A percentile compares a stretch with the other conserved stretches of the same genome.
phyloP scores from a whole-genome alignment of 1,284 basidiomycete species.

The Sphaerobolus stellatus region DNA sequence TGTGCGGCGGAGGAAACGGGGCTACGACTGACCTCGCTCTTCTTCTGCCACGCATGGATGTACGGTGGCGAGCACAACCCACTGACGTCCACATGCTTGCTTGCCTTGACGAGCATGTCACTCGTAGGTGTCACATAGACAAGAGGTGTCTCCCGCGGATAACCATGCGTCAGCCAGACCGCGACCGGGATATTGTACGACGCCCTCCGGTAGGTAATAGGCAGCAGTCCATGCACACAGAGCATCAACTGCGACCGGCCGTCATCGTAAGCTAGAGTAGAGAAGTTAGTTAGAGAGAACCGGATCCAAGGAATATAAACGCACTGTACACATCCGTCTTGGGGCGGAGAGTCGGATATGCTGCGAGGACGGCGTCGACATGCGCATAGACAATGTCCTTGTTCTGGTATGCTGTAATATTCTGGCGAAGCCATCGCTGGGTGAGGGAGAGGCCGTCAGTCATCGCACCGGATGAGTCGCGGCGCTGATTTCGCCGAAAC shows the following conservation, averaged over 20 bases:
- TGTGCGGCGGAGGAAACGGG: conserved; percentile 18
- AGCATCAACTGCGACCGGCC: conserved; percentile 90
- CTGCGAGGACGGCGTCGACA: conserved; percentile 61
- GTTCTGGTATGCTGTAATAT: conserved; percentile 62
- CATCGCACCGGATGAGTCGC: conserved; percentile 16
- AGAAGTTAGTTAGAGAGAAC: conserved; percentile 8
- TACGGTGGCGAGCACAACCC: conserved; percentile 75
- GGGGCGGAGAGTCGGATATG: conserved; percentile 70
- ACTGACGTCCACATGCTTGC: conserved; percentile 78
- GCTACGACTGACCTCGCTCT: conserved; percentile 70
- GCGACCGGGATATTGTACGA: conserved; percentile 95
- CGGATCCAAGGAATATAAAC: conserved; percentile 27
- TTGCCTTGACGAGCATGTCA: conserved; percentile 86
- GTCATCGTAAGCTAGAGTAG: conserved; percentile 80
- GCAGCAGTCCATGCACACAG: conserved; percentile 87
- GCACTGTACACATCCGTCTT: conserved; percentile 94
- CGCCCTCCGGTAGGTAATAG: conserved; percentile 74
- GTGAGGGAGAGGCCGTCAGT: conserved; percentile 36
- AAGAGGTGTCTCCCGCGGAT: conserved; percentile 81
- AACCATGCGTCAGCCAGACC: conserved; percentile 84
- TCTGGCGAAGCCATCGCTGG: conserved; percentile 73
- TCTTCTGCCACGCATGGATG: conserved; percentile 73
- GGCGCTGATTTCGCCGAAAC: background rate
- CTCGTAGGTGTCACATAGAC: conserved; percentile 94
- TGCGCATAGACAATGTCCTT: conserved; percentile 50